Base-by-base conservation (phyloP, 768 basidiomycete genomes). In the Phlebiopsis gigantea region DNA sequence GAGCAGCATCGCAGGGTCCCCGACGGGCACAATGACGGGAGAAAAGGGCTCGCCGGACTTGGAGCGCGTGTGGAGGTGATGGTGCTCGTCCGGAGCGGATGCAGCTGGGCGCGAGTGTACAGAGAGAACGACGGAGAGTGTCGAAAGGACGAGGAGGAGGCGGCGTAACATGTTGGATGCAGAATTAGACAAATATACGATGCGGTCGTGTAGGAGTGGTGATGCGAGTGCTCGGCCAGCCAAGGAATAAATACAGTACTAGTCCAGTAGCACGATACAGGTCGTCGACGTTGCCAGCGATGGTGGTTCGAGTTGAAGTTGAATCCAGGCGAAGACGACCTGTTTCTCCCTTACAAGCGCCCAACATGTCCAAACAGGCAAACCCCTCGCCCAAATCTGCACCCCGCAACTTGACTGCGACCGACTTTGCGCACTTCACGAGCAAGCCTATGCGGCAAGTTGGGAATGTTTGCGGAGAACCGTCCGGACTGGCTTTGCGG, bases 1-100 rank as follows among this genome's bases (percentile, higher is more conserved):
- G 15, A 65, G 60, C 1, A 67, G 59, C n/a, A 57, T 58, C 5
- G 52, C 56, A 5, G 66, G 66, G 22, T 67, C 62, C 5, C 50
- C 31, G 25, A 24, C 21, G 45, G 43, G 24, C 19, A 34, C 25
- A 21, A 34, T 5, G 28, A 47, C 30, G 30, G 44, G 57, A 30
- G 25, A 28, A n/a, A 41, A 39, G 19, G 50, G 22, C 25, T 17
- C n/a, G 26, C 28, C 9, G 3, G 34, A 3, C 34, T 12, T 39
- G 8, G 34, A 17, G 28, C 47, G 47, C 5, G 47, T 12, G 1
- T 48, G 26, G 28, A 29, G 25, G 44, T n/a, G 22, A 5, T 5
- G 22, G 53, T 26, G 53, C 26, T 48, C 47, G 10, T 48, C 28
- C 15, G 28, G 47, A 8, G 15, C 17, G 28, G 21, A n/a, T n/a